Base-by-base conservation (phyloP, 78 protist species). In the Ministeria vibrans region DNA sequence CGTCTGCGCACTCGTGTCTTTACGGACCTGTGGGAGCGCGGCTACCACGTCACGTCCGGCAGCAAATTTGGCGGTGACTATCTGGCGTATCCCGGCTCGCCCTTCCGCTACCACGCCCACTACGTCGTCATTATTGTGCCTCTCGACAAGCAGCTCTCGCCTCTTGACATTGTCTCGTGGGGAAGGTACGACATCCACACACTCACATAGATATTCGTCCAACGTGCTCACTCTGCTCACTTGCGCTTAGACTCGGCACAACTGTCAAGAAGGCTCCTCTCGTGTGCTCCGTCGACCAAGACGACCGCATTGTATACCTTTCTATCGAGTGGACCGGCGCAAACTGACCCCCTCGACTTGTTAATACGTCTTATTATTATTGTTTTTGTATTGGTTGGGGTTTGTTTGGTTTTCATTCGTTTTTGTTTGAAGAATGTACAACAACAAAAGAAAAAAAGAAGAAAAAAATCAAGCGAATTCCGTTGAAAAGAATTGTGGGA, bases 61-160 rank as follows among this genome's bases (percentile, higher is more conserved):
- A 34, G 36, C 7, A 87, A 87, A n/a, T 87, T 87, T 72, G 91
- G 91, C 15, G 91, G 91, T 2, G 81, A 83, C 36, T 87, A 75
- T 72, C 70, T 87, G 53, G 86, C 77, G 36, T 87, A 87, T 39
- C 81, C 82, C 45, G 53, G 53, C 53, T 6, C 6, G 28, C 53
- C 53, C 28, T 15, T 15, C 53, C 53, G 53, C 53, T 46, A 46
- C 79, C 79, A 75, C 62, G 68, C 79, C 27, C 55, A 59, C 44
- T 44, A 25, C 25, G 38, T 75, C 62, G 45, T 15, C 30, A 4
- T 38, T 45, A 27, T 75, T 2, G 46, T 32, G 45, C 30, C n/a
- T 7, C 9, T 11, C 44, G 30, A 44, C 6, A 6, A 75, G 41
- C 45, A 9, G 6, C 25, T 75, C 27, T 22, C 79, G 13, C 79